A percentile compares a stretch with the other conserved stretches of the same genome.
Conservation (phyloP, 2,329 filamentous ascomycete species). For the Botrytis hyacinthi region DNA sequence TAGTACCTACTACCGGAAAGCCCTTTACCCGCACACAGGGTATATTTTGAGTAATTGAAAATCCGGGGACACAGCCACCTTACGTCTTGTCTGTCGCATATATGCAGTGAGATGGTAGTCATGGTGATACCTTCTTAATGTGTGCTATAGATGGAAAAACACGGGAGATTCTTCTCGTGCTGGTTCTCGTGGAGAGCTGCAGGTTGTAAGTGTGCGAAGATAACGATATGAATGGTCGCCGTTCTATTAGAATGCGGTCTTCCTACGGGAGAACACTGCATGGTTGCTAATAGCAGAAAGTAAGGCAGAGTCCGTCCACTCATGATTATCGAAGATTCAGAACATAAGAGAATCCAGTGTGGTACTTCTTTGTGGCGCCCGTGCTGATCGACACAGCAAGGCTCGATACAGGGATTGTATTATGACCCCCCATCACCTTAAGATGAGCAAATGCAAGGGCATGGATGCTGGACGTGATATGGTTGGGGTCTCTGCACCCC, state of each 20-base stretch:
- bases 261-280: constrained; percentile 22
- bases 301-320: constrained; percentile 16
- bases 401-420: constrained; percentile 14
- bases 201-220: constrained; percentile 18
- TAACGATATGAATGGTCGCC: constrained; percentile 23
- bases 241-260: constrained; percentile 19
- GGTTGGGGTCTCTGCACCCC: constrained; percentile 21
- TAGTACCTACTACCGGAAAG: constrained; percentile 21
- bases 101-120: constrained; percentile 8
- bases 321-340: constrained; percentile 12
- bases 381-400: constrained; percentile 21
- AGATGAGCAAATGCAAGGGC: constrained; percentile 23
- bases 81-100: constrained; percentile 7
- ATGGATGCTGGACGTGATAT: constrained; percentile 20
- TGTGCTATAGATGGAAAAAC: constrained; percentile 19
- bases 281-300: constrained; percentile 14
- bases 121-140: constrained; percentile 10
- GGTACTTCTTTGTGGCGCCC: constrained; percentile 22
- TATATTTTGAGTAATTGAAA: constrained; percentile 12
- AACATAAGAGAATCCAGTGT: constrained; percentile 16
- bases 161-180: constrained; percentile 21
- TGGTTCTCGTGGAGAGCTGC: constrained; percentile 23
- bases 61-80: constrained; percentile 22
- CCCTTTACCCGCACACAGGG: constrained; percentile 12
- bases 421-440: constrained; percentile 22